phyloP scores from a whole-genome alignment of 1,139 yeast genomes.

The Trichomonascaceae sp. region DNA sequence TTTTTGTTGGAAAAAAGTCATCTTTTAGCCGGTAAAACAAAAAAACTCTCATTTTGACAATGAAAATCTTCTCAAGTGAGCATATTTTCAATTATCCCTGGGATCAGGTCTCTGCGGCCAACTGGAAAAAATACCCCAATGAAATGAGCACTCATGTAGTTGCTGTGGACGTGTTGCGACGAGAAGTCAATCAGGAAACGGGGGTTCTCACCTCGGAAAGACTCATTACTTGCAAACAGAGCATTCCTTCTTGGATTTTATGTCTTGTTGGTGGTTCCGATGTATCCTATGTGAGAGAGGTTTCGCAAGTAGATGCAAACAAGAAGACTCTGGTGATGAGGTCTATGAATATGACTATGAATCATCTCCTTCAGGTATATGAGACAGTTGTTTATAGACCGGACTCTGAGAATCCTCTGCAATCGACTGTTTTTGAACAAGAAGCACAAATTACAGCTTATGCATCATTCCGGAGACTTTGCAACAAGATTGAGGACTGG shows the following conservation, averaged over 20 bases:
- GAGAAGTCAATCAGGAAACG: constrained; percentile 55
- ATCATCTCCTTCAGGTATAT: constrained; percentile 66
- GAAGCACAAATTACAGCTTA: constrained; percentile 86
- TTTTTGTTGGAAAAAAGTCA: not conserved
- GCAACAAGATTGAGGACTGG: constrained; percentile 89
- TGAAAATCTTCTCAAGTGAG: constrained; percentile 71
- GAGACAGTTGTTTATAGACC: constrained; percentile 82
- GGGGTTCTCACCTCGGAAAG: constrained; percentile 73
- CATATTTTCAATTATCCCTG: constrained; percentile 77
- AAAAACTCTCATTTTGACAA: constrained; percentile 27
- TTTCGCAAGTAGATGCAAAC: constrained; percentile 72
- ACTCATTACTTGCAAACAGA: constrained; percentile 81
- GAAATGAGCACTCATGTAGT: constrained; percentile 90
- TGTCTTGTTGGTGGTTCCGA: constrained; percentile 69
- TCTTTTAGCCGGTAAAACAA: not conserved
- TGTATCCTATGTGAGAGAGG: constrained; percentile 78
- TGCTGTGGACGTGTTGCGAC: constrained; percentile 78
- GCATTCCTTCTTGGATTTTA: constrained; percentile 78
- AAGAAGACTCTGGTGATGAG: constrained; percentile 65
- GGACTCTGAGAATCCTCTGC: constrained; percentile 36
- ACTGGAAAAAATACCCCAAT: constrained; percentile 95
- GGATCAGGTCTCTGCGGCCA: constrained; percentile 94
- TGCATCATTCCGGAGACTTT: constrained; percentile 59
- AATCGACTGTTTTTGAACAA: constrained; percentile 64
- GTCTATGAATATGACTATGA: constrained; percentile 83